A percentile compares a stretch with the other conserved stretches of the same genome.
Evolutionary conservation across 345 rosid species (phyloP).

Genomic region (Sisymbrium irio): DNA sequence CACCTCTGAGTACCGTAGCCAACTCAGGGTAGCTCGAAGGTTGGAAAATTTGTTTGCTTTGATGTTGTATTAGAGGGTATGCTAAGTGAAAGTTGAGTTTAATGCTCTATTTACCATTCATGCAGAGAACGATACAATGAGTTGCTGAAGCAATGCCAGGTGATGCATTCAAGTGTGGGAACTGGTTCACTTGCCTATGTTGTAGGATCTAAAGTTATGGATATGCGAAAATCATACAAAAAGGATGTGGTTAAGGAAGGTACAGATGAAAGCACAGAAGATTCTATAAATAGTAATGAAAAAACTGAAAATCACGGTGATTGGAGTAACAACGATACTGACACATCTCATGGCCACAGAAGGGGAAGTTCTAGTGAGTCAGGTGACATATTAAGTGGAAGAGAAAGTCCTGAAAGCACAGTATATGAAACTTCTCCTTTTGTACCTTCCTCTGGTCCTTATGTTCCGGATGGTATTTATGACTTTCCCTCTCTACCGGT

Average conservation of each 20-base stretch:
- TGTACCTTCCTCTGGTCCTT: conserved; percentile 39
- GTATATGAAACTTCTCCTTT: conserved; percentile 46
- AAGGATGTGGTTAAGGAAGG: conserved; percentile 43
- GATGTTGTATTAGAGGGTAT: not conserved
- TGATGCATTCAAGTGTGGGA: conserved; percentile 81
- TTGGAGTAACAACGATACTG: conserved; percentile 51
- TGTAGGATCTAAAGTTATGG: conserved; percentile 89
- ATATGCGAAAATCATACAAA: conserved; percentile 66
- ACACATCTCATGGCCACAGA: conserved; percentile 36
- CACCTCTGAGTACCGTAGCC: conserved; percentile 62
- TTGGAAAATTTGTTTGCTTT: conserved; percentile 26
- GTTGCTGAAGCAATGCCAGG: conserved; percentile 63
- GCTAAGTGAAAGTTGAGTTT: not conserved
- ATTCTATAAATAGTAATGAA: conserved; percentile 40
- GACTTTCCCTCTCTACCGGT: conserved; percentile 59
- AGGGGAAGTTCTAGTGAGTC: conserved; percentile 51
- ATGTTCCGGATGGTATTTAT: conserved; percentile 38
- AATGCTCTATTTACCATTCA: not conserved
- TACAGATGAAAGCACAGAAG: conserved; percentile 37
- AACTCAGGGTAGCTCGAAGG: conserved; percentile 71
- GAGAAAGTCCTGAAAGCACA: conserved; percentile 47
- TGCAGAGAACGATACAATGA: conserved; percentile 64
- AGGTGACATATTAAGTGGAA: conserved; percentile 45
- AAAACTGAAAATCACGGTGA: conserved; percentile 38
- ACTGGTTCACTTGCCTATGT: conserved; percentile 79